phyloP scores from a whole-genome alignment of 2,329 filamentous ascomycete species.

The Penicillium verrucosum region DNA sequence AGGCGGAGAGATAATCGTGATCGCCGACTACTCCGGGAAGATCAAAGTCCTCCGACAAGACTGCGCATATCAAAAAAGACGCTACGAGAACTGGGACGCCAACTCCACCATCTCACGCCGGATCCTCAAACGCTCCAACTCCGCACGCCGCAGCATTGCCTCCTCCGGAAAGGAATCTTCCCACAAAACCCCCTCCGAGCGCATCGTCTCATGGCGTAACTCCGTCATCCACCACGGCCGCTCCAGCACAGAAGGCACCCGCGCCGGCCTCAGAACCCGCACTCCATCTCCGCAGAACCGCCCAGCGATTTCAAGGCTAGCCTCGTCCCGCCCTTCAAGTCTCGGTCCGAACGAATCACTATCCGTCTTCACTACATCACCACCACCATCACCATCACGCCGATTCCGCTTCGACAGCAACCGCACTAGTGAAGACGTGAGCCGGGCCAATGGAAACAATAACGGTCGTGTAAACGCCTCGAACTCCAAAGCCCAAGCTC shows the following conservation, averaged over 20 bases:
- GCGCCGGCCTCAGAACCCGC: conserved; percentile 35
- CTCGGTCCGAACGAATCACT: conserved; percentile 27
- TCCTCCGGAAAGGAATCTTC: conserved; percentile 43
- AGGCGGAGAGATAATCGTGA: conserved; percentile 86
- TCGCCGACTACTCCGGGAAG: conserved; percentile 78
- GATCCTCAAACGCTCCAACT: conserved; percentile 54
- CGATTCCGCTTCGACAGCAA: conserved; percentile 24
- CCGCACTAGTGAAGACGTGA: conserved; percentile 16
- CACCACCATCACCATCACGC: conserved; percentile 26
- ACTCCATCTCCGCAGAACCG: conserved; percentile 50
- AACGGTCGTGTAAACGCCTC: background rate
- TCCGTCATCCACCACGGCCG: conserved; percentile 56
- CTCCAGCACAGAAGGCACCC: conserved; percentile 45
- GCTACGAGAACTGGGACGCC: conserved; percentile 73
- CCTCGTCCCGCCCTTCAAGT: conserved; percentile 24
- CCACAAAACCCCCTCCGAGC: conserved; percentile 60
- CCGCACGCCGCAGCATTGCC: conserved; percentile 53
- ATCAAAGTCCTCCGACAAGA: conserved; percentile 97
- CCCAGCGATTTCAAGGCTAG: conserved; percentile 10
- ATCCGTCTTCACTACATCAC: conserved; percentile 27
- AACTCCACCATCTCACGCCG: conserved; percentile 72
- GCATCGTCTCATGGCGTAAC: conserved; percentile 86
- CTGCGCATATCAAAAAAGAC: conserved; percentile 77
- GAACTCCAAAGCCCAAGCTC: background rate
- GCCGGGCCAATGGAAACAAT: conserved; percentile 8